Base-by-base conservation (phyloP, 2,329 filamentous ascomycete genomes). In the Periglandula ipomoeae region DNA sequence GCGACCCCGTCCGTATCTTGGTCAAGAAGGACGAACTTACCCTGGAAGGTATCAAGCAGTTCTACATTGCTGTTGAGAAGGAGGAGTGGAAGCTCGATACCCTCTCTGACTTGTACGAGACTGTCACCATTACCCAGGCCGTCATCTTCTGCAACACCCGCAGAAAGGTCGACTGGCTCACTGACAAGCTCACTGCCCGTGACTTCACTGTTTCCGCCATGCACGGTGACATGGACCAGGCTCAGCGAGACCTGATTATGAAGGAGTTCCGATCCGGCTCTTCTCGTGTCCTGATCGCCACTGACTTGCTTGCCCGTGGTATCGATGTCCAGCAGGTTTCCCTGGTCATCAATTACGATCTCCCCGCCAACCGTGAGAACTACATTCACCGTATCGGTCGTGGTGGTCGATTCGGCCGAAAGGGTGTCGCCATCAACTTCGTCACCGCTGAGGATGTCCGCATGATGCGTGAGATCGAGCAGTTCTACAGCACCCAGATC, bases 101-200 rank as follows among this genome's bases (percentile, higher is more conserved):
- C 53, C 88, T 98, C 55, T 97, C 88, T 64, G 93, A 98, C 74
- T 75, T 98, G 61, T 98, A 98, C 79, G 93, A 98, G 78, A 98
- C 93, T 49, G 87, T 98, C 68, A 98, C 93, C 69, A 98, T 97
- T 66, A 98, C 93, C 62, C 93, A 98, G 74, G 93, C 93, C 52
- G 93, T 98, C 73, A 98, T 98, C 76, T 98, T 98, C 87, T 98
- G 93, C 84, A 98, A 98, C 85, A 98, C 93, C 68, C 87, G 93
- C 72, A 87, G 91, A 81, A 98, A 98, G 90, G 93, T 98, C 65
- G 93, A 98, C 79, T 98, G 93, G 93, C 86, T 98, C 63, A 97
- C 93, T 60, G 91, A 97, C 76, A 97, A 97, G 84, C 89, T 98
- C 70, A 94, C 89, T 63, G 87, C 87, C 63, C 89, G 89, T 78